Conservation (phyloP, 768 basidiomycete species). For the Lepiota brunneoincarnata region DNA sequence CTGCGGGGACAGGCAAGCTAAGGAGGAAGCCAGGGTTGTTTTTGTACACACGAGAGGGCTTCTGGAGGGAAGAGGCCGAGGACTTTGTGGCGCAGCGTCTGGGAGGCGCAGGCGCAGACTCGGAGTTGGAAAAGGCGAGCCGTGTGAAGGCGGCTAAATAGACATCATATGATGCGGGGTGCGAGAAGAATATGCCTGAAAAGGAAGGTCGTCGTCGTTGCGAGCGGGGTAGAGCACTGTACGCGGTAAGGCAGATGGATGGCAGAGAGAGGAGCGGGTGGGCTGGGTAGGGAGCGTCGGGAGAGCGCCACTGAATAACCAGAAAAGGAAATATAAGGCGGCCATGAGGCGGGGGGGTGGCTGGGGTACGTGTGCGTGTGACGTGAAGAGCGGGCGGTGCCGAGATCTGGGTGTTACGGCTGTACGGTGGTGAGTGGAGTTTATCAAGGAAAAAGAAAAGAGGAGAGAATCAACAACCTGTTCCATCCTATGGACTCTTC, state of each 20-base stretch:
- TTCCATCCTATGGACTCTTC: too few relatives aligned
- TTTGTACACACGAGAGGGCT: background rate
- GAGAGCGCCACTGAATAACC: background rate
- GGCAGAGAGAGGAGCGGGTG: background rate
- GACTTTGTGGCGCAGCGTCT: slow-evolving; percentile 6
- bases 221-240: background rate
- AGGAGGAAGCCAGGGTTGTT: too few relatives aligned
- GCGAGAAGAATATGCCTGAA: background rate
- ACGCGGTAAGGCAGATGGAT: background rate
- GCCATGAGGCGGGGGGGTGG: slow-evolving; percentile 7
- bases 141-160: background rate
- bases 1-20: too few relatives aligned
- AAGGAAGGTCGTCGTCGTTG: background rate
- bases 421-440: background rate
- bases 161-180: slow-evolving; percentile 5
- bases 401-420: background rate
- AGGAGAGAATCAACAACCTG: too few relatives aligned
- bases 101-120: too few relatives aligned
- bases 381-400: slow-evolving; percentile 6
- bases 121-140: too few relatives aligned
- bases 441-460: slow-evolving; percentile 1
- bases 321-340: background rate
- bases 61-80: slow-evolving; percentile 4
- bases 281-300: background rate
- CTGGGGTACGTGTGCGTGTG: background rate